These are phyloP conservation scores for Cymbopogon flexuosus DNA, from an alignment of 202 grass and related monocot species.

Conservation along the genomic window DNA sequence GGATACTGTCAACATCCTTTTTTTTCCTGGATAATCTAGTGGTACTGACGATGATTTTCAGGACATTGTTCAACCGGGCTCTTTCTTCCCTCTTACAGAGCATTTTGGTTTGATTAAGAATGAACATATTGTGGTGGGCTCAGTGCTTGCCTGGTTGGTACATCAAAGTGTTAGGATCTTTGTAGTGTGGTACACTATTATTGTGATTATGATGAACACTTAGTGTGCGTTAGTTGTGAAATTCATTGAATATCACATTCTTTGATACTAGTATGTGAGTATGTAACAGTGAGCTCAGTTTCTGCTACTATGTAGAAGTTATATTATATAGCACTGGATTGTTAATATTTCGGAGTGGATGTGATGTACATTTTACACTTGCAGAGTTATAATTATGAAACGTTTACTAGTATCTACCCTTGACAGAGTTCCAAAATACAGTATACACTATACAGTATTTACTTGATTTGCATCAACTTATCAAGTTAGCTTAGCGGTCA, in stretches of 20 bases:
- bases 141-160: constrained; percentile 7
- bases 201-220: constrained; percentile 3
- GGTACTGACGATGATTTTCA: not conserved
- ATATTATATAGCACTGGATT: not conserved
- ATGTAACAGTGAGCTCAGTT: not conserved
- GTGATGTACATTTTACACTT: not conserved
- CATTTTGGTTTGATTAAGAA: constrained; percentile 20
- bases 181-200: constrained; percentile 7
- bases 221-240: not conserved
- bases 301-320: not conserved
- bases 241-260: not conserved
- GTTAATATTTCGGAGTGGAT: not conserved
- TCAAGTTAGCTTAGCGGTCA: not conserved
- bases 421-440: too few relatives aligned
- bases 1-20: not conserved
- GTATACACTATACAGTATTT: not conserved
- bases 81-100: not conserved
- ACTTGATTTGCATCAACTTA: constrained; percentile 9
- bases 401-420: not conserved
- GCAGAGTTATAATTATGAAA: not conserved
- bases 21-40: not conserved
- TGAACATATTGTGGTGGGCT: constrained; percentile 5
- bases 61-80: not conserved
- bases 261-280: not conserved
- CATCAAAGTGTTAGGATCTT: not conserved